These are phyloP conservation scores for Pyrenophora seminiperda DNA, from an alignment of 2,329 filamentous ascomycete species.

Conservation along the genomic window DNA sequence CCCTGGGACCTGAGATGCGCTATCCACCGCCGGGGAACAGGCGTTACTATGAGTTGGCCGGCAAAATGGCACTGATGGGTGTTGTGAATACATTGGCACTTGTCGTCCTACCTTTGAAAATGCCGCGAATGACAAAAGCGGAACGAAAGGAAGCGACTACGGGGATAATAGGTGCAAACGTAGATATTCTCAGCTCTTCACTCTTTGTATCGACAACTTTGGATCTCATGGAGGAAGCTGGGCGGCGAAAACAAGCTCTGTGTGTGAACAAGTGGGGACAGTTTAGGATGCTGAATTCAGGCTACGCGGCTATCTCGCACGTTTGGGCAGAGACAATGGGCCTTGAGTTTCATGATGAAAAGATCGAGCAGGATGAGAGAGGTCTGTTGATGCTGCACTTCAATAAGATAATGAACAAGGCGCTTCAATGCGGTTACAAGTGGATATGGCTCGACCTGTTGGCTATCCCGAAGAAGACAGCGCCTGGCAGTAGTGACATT, in stretches of 20 bases:
- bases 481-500: background rate
- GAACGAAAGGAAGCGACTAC: background rate
- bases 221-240: background rate
- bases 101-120: background rate
- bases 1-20: background rate
- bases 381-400: slow-evolving; percentile 1
- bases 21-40: background rate
- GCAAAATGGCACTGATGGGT: background rate
- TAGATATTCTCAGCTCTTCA: background rate
- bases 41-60: background rate
- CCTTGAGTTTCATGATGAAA: background rate
- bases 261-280: slow-evolving; percentile 1
- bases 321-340: slow-evolving; percentile 2
- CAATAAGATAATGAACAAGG: background rate
- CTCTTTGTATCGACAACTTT: background rate
- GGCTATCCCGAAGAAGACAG: background rate
- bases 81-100: background rate
- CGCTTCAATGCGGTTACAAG: background rate
- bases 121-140: background rate
- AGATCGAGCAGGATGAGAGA: background rate
- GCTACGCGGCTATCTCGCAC: background rate
- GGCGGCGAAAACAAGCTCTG: background rate
- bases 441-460: background rate
- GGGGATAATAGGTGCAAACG: background rate
- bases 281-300: background rate